Conservation (phyloP, 2,329 filamentous ascomycete species). For the Penicillium hordei region DNA sequence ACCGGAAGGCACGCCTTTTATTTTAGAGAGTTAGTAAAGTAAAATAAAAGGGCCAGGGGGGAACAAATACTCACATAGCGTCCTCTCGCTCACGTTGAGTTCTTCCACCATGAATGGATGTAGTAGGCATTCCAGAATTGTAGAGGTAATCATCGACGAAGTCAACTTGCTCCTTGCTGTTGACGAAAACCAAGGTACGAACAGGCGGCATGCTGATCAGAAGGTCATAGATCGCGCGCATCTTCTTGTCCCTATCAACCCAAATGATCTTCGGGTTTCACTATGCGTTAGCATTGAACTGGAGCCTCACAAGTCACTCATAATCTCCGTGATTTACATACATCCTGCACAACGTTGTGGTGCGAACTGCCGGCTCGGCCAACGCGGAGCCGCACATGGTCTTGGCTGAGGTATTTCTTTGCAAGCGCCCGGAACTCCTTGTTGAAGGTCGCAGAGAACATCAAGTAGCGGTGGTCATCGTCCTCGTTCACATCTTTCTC, state of each 20-base stretch:
- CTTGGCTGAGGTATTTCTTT: conserved; percentile 68
- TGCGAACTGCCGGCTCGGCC: conserved; percentile 84
- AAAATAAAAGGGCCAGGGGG: neutral
- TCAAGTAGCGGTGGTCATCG: conserved; percentile 66
- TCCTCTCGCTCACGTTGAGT: conserved; percentile 91
- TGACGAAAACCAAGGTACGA: conserved; percentile 88
- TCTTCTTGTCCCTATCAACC: conserved; percentile 67
- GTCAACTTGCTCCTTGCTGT: conserved; percentile 74
- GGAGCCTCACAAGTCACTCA: neutral
- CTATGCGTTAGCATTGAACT: neutral
- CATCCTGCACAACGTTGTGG: conserved; percentile 73
- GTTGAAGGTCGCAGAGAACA: conserved; percentile 95
- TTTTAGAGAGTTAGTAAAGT: neutral
- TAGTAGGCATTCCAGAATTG: conserved; percentile 75
- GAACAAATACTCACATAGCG: conserved; percentile 61
- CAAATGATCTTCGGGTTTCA: conserved; percentile 56
- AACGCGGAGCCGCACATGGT: conserved; percentile 78
- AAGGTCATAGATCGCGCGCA: conserved; percentile 68
- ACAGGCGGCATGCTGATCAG: conserved; percentile 68
- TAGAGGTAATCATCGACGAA: conserved; percentile 84
- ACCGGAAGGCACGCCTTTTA: conserved; percentile 72
- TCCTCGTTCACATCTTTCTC: conserved; percentile 71
- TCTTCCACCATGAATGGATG: conserved; percentile 83
- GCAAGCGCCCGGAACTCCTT: conserved; percentile 75
- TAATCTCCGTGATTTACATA: conserved; percentile 26